Base-by-base conservation (phyloP, 1,284 basidiomycete species). In the Athelia sp. region DNA sequence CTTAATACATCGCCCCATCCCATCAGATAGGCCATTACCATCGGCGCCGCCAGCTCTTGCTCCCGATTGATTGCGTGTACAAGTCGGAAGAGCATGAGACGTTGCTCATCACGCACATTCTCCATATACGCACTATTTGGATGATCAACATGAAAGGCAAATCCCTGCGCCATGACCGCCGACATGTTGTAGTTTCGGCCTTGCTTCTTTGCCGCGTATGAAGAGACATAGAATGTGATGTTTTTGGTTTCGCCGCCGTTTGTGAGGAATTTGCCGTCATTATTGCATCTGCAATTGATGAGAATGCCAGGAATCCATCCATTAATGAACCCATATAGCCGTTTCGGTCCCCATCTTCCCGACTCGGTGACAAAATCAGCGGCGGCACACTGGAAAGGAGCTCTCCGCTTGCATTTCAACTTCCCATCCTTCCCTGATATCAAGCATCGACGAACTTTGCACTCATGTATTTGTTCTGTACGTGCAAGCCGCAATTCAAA, bases 21-120 rank as follows among this genome's bases (percentile, higher is more conserved):
- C 66, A 68, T 64, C 2, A 69, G 47, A 48, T 66, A 68, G 1
- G 56, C 58, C 1, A 68, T 59, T 0, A 70, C 62, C 57, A 64
- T 58, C 0, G 62, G 63, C 0, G 55, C 63, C 2, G 60, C 50
- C 1, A 71, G 29, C 43, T 71, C 69, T 48, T 68, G 65, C 46
- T 68, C 54, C 0, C 55, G 47, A 35, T 62, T 67, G 11, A 71
- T 48, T 0, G 59, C 50, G 45, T 68, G 54, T 1, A 57, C 47
- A 8, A 58, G 47, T 3, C 61, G 47, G 45, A 63, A 57, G 6
- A 68, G 24, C 3, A 69, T 45, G 1, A 60, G 45, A 9, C 54
- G 45, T 17, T 65, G 54, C 3, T 36, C 42, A 4, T 67, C 57
- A 2, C 42, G 50, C 0, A 62, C 26, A 13, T 46, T 46, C 10